Percentiles rank a stretch among this genome's conserved stretches.
These are phyloP conservation scores for Salmacisia buchloeana DNA, from an alignment of 1,284 basidiomycete species.

Conservation along the genomic window DNA sequence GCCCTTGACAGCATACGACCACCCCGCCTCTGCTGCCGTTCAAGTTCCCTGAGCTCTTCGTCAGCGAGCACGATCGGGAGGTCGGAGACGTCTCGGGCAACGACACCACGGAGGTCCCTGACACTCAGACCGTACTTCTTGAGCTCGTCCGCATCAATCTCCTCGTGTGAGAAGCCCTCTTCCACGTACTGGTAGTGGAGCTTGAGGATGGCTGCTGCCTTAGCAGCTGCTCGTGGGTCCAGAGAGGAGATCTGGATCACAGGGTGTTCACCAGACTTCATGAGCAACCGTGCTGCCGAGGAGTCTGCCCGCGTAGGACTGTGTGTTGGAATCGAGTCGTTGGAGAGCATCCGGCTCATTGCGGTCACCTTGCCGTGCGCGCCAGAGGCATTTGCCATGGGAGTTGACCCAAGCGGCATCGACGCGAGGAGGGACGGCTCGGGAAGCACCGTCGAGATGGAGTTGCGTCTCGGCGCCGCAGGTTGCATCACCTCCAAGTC, in stretches of 20 bases:
- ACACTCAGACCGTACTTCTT: constrained; percentile 6
- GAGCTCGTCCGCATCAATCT: not conserved
- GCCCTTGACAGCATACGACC: too few relatives aligned
- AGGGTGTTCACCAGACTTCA: constrained; percentile 2
- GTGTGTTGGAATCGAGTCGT: not conserved
- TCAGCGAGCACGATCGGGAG: not conserved
- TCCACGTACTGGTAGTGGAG: constrained; percentile 42
- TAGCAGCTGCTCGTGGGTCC: constrained; percentile 34
- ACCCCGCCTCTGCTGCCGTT: not conserved
- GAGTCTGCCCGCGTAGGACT: not conserved
- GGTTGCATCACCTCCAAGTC: not conserved
- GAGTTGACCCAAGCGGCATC: not conserved
- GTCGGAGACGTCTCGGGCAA: not conserved
- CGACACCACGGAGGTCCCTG: not conserved
- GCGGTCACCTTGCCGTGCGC: too few relatives aligned
- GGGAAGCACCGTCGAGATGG: not conserved
- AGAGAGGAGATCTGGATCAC: constrained; percentile 40
- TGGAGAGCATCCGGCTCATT: too few relatives aligned
- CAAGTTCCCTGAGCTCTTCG: constrained; percentile 2
- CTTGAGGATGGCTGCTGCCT: constrained; percentile 41
- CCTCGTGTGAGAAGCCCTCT: constrained; percentile 23
- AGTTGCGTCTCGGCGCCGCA: not conserved
- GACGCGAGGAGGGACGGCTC: not conserved
- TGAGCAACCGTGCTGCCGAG: not conserved
- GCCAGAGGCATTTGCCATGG: too few relatives aligned